These are phyloP conservation scores for Euphorbia lathyris DNA, from an alignment of 345 rosid genomes.

Conservation along the genomic window DNA sequence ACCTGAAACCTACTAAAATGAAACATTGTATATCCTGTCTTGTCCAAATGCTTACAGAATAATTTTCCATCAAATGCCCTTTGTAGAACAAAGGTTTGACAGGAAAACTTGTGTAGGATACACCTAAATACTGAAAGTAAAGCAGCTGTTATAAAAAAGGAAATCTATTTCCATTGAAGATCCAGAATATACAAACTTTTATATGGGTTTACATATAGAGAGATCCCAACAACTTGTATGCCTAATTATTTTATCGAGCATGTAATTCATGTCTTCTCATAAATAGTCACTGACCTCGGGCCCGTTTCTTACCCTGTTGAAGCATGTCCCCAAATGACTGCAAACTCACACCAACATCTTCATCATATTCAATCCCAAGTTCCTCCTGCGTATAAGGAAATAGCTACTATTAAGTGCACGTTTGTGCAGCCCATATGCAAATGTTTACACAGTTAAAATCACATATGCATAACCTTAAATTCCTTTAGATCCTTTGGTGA, in stretches of 20 bases:
- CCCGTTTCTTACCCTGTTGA: slow-evolving; percentile 56
- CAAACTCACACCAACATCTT: slow-evolving; percentile 69
- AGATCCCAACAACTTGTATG: slow-evolving; percentile 7
- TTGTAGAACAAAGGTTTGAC: neutral
- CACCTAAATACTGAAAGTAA: slow-evolving; percentile 6
- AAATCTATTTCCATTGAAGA: slow-evolving; percentile 14
- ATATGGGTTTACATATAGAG: slow-evolving; percentile 1
- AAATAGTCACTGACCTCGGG: slow-evolving; percentile 41
- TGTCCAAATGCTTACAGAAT: neutral
- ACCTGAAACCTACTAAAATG: neutral
- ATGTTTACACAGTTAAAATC: slow-evolving; percentile 5
- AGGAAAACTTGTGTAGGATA: neutral
- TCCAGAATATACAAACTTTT: slow-evolving; percentile 25
- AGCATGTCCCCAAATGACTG: slow-evolving; percentile 56
- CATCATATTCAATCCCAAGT: slow-evolving; percentile 85
- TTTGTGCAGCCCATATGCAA: slow-evolving; percentile 2
- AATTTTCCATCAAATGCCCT: neutral
- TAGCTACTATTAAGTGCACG: slow-evolving; percentile 15
- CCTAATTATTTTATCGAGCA: slow-evolving; percentile 7
- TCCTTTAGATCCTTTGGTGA: slow-evolving; percentile 74
- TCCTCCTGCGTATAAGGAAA: slow-evolving; percentile 60
- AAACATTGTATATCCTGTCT: neutral
- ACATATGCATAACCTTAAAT: slow-evolving; percentile 53
- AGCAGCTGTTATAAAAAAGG: slow-evolving; percentile 5
- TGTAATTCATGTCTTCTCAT: neutral